Conservation (phyloP, 768 basidiomycete species). For the Vishniacozyma victoriae region DNA sequence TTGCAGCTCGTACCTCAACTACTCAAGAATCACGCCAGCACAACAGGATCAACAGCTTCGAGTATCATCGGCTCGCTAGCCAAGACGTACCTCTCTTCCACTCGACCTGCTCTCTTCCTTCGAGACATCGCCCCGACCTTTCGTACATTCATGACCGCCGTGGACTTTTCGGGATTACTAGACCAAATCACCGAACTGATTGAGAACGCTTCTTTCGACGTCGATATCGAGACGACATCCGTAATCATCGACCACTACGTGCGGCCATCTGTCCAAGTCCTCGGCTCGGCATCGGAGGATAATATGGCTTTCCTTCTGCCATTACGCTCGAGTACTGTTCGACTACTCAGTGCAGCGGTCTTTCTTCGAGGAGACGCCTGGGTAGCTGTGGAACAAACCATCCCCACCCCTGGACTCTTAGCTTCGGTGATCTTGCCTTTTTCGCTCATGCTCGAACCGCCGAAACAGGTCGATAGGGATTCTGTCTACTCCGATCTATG, state of each 20-base stretch:
- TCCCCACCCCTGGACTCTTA: constrained; percentile 6
- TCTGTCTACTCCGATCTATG: constrained; percentile 11
- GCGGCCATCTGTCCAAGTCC: constrained; percentile 16
- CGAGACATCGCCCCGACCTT: constrained; percentile 29
- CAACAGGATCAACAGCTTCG: constrained; percentile 14
- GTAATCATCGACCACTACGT: constrained; percentile 26
- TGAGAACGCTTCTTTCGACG: constrained; percentile 4
- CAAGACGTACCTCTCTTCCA: constrained; percentile 20
- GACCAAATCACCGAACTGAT: constrained; percentile 24
- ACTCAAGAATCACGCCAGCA: constrained; percentile 10
- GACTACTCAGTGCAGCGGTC: constrained; percentile 15
- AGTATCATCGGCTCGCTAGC: constrained; percentile 18
- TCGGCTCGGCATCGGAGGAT: constrained; percentile 13
- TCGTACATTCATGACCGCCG: constrained; percentile 16
- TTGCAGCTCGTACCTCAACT: constrained; percentile 31
- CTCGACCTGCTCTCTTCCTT: constrained; percentile 14
- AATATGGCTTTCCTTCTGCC: constrained; percentile 15
- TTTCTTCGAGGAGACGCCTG: constrained; percentile 25
- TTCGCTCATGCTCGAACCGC: constrained; percentile 8
- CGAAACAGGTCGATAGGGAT: constrained; percentile 13
- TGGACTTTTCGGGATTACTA: constrained; percentile 35
- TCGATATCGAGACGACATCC: constrained; percentile 12
- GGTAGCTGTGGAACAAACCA: constrained; percentile 11
- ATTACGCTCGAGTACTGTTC: constrained; percentile 15
- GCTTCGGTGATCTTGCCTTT: constrained; percentile 18